phyloP scores from a whole-genome alignment of 805 yeast species.

The Pichia cabralensis region DNA sequence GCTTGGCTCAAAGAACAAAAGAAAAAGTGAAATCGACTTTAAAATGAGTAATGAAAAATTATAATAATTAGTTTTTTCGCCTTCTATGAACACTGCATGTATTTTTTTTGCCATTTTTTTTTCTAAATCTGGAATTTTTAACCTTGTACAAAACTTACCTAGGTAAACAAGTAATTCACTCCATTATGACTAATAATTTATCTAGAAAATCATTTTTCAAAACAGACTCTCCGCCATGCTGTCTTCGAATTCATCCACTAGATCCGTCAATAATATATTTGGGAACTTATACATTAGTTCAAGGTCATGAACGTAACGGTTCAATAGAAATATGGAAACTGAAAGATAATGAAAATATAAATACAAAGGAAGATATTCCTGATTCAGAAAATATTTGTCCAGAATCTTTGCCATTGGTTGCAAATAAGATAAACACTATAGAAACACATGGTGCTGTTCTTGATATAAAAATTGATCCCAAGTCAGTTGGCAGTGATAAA shows the following conservation, averaged over 20 bases:
- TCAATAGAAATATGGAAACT: slow-evolving; percentile 34
- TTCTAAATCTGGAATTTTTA: too few relatives aligned
- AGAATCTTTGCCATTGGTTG: slow-evolving; percentile 1
- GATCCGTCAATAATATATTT: slow-evolving; percentile 41
- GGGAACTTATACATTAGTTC: slow-evolving; percentile 76
- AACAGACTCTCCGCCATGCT: slow-evolving; percentile 75
- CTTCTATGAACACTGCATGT: background rate
- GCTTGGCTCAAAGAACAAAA: too few relatives aligned
- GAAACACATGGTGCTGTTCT: slow-evolving; percentile 55
- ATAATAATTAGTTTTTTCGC: too few relatives aligned
- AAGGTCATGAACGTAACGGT: slow-evolving; percentile 55
- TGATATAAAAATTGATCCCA: slow-evolving; percentile 62
- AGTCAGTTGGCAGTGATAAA: slow-evolving; percentile 24
- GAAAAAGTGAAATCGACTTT: too few relatives aligned
- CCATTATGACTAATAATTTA: slow-evolving; percentile 3
- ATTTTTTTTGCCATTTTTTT: background rate
- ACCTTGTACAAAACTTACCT: background rate
- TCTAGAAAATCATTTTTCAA: slow-evolving; percentile 24
- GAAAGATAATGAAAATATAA: background rate
- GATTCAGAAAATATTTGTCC: slow-evolving; percentile 7
- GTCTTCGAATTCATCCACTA: slow-evolving; percentile 48
- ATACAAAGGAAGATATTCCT: background rate
- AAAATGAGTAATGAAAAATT: too few relatives aligned
- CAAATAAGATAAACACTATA: slow-evolving; percentile 9
- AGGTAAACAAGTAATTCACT: background rate